Evolutionary conservation across 1,139 yeast genomes (phyloP), one percentile per base, ranked within the genome.

Genomic region (Candida tetrigidarum): DNA sequence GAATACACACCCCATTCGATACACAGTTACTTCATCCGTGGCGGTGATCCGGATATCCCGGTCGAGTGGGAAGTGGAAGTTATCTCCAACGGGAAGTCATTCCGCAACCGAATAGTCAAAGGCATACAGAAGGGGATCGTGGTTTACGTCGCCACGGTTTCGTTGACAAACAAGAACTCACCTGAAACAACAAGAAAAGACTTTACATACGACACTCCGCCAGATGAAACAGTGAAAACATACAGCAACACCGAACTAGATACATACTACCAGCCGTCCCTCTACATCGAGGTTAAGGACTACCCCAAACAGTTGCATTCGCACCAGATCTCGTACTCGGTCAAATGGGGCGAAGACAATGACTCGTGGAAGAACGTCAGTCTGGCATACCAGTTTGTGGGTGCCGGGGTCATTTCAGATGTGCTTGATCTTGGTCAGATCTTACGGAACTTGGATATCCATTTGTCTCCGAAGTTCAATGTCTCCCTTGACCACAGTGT

Each of bases 401-500:
- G 86, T 0, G 62, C 86, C 43, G 85, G 85, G 1, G 80, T 80
- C 46, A 66, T 84, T 18, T 75, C 87, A 0, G 95, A 86, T 60
- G 74, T n/a, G 83, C 8, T 74, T 78, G 49, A 72, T 81, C 49
- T 63, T 85, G 43, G 73, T 80, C 14, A 65, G 84, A 1, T 49
- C 68, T 38, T 64, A 63, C 1, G 57, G 75, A 67, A 62, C 37
- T 69, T 67, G 51, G 53, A 56, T n/a, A n/a, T n/a, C n/a, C n/a
- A n/a, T n/a, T n/a, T n/a, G n/a, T n/a, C n/a, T n/a, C n/a, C n/a
- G n/a, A n/a, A n/a, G n/a, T n/a, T n/a, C 41, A 78, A 84, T 36
- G 85, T 83, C 8, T 81, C 87, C 12, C 64, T 86, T 52, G 92
- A 85, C 55, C 91, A 86, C 58, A 66, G 81, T 0, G 75, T 87